Evolutionary conservation across 2,329 filamentous ascomycete genomes (phyloP), one percentile per base, ranked within the genome.

Genomic region (Cryoendolithus antarcticus): DNA sequence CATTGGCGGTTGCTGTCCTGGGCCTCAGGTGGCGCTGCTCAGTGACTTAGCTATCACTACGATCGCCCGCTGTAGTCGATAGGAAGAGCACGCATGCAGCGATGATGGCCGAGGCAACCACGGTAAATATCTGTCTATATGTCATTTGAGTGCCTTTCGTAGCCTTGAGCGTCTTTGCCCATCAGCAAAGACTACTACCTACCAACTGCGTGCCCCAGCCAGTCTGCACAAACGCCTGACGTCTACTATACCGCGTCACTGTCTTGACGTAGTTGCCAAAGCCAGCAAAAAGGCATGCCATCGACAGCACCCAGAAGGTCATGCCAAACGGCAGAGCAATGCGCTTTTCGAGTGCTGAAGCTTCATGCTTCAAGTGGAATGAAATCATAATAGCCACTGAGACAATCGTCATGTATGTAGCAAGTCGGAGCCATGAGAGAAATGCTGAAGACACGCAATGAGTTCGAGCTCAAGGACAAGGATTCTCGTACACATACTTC

Each of bases 151-250:
- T 30, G 10, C 30, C 12, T 30, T 37, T 30, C 9, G 33, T 19
- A 33, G n/a, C 6, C 24, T 39, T 24, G 34, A 37, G 29, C 41
- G 48, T 39, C 41, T 44, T 47, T 34, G 37, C 28, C 7, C 9
- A 13, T 11, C 4, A 27, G 29, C 10, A 6, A 11, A 13, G 10
- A 34, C 35, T 29, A 7, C 30, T 10, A 53, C 59, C 48, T 35
- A 93, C 82, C 32, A 80, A 61, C 58, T 96, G 88, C 30, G 91
- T 96, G 62, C 86, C 89, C 82, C 84, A 91, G 1, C 91, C 91
- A 24, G 78, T 82, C 65, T 98, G 91, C 30, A 98, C 91, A 46
- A 96, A 72, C 0, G 91, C 91, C 19, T 72, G 71, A 48, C 79
- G 76, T 30, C 74, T 70, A 50, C 82, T 82, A 59, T 94, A 98